These are phyloP conservation scores for Lolium perenne DNA, from an alignment of 176 grass and related monocot genomes.

Conservation along the genomic window DNA sequence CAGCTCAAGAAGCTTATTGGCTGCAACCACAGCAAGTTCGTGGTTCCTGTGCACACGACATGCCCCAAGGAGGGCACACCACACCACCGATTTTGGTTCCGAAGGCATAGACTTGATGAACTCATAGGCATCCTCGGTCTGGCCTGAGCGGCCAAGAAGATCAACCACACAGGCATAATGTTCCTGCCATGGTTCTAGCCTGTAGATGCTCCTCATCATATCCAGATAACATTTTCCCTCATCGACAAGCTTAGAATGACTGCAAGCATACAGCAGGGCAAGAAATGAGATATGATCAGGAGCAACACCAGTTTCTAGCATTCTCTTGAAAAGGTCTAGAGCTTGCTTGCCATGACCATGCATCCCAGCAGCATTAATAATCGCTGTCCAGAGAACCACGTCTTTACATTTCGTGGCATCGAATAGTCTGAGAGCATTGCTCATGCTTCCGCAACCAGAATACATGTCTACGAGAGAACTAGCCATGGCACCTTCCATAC, in stretches of 20 bases:
- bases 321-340: conserved; percentile 59
- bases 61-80: conserved; percentile 84
- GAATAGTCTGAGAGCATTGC: conserved; percentile 59
- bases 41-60: conserved; percentile 70
- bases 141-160: conserved; percentile 78
- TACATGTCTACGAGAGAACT: conserved; percentile 91
- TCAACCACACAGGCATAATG: conserved; percentile 83
- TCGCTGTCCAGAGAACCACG: conserved; percentile 75
- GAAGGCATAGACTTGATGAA: conserved; percentile 79
- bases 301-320: conserved; percentile 61
- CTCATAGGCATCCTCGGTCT: conserved; percentile 60
- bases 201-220: conserved; percentile 62
- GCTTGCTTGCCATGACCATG: conserved; percentile 77
- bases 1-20: conserved; percentile 70
- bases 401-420: conserved; percentile 48
- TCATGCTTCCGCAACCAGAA: conserved; percentile 72
- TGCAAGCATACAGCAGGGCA: conserved; percentile 77
- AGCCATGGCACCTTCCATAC: conserved; percentile 48
- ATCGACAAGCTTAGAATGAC: conserved; percentile 70
- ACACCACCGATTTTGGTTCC: conserved; percentile 70
- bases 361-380: conserved; percentile 85
- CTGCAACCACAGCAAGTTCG: conserved; percentile 57
- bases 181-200: conserved; percentile 80
- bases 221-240: conserved; percentile 74
- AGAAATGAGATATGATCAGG: conserved; percentile 87